Percentiles rank a stretch among this genome's conserved stretches.
phyloP scores from a whole-genome alignment of 768 basidiomycete species.

The Scleroderma bovista region DNA sequence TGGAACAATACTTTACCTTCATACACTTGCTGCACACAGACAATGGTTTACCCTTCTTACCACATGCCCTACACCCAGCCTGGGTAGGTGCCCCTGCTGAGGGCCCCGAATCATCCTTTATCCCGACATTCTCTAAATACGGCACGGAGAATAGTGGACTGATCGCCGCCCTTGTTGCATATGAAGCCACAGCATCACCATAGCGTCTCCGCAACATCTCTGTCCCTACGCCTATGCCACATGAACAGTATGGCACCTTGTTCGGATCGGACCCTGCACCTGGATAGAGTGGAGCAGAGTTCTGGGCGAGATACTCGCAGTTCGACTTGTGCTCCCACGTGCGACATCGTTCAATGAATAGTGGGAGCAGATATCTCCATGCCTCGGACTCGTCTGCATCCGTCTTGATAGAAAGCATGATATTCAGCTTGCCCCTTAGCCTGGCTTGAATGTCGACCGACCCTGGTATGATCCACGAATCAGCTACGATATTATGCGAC shows the following conservation, averaged over 20 bases:
- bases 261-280: constrained; percentile 28
- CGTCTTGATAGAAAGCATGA: constrained; percentile 10
- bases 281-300: constrained; percentile 32
- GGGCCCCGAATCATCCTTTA: neutral
- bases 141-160: constrained; percentile 49
- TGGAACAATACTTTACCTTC: constrained; percentile 37
- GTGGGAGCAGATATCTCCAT: constrained; percentile 50
- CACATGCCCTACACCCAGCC: constrained; percentile 15
- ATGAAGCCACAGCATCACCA: constrained; percentile 33
- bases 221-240: constrained; percentile 45
- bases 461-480: constrained; percentile 43
- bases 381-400: constrained; percentile 19
- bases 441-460: constrained; percentile 7
- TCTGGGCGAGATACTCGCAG: constrained; percentile 43
- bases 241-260: constrained; percentile 44
- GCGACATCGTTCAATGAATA: constrained; percentile 48
- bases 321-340: constrained; percentile 41
- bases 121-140: constrained; percentile 38
- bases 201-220: constrained; percentile 34
- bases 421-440: constrained; percentile 6
- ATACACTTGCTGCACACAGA: constrained; percentile 35
- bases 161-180: constrained; percentile 45
- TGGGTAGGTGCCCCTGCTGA: neutral
- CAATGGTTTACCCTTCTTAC: constrained; percentile 19
- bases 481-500: constrained; percentile 46